phyloP scores from a whole-genome alignment of 2,329 filamentous ascomycete species.

The Xylaria sp. region DNA sequence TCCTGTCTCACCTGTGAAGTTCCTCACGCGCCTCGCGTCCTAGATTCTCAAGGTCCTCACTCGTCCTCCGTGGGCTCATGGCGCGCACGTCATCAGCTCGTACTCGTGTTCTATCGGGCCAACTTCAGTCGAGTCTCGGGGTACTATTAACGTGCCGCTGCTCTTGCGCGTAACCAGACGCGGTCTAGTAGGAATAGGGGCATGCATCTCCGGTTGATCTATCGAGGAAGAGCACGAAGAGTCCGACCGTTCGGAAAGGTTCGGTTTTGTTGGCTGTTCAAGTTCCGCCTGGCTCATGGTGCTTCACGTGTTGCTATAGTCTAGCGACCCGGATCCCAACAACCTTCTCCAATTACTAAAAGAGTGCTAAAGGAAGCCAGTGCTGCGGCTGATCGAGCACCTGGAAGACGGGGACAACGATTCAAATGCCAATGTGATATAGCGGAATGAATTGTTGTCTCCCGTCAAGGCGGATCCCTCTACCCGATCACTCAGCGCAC shows the following conservation, averaged over 20 bases:
- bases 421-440: slow-evolving; percentile 7
- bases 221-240: slow-evolving; percentile 40
- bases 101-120: slow-evolving; percentile 76
- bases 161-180: slow-evolving; percentile 75
- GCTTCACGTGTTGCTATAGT: slow-evolving; percentile 15
- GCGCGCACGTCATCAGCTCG: slow-evolving; percentile 88
- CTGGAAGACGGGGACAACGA: background rate
- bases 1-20: slow-evolving; percentile 57
- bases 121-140: slow-evolving; percentile 74
- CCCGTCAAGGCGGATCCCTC: slow-evolving; percentile 18
- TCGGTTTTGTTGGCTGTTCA: slow-evolving; percentile 33
- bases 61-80: slow-evolving; percentile 92
- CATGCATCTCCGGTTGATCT: slow-evolving; percentile 49
- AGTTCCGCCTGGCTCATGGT: slow-evolving; percentile 34
- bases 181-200: slow-evolving; percentile 64
- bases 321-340: background rate
- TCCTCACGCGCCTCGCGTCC: slow-evolving; percentile 79
- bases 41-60: slow-evolving; percentile 86
- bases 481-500: slow-evolving; percentile 23
- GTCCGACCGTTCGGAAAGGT: slow-evolving; percentile 38
- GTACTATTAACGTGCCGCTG: slow-evolving; percentile 82
- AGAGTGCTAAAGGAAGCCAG: background rate
- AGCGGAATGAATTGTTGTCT: slow-evolving; percentile 9
- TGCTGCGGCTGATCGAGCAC: slow-evolving; percentile 6
- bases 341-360: background rate